phyloP scores from a whole-genome alignment of 176 grass and related monocot species.

The Cenchrus fungigraminus region DNA sequence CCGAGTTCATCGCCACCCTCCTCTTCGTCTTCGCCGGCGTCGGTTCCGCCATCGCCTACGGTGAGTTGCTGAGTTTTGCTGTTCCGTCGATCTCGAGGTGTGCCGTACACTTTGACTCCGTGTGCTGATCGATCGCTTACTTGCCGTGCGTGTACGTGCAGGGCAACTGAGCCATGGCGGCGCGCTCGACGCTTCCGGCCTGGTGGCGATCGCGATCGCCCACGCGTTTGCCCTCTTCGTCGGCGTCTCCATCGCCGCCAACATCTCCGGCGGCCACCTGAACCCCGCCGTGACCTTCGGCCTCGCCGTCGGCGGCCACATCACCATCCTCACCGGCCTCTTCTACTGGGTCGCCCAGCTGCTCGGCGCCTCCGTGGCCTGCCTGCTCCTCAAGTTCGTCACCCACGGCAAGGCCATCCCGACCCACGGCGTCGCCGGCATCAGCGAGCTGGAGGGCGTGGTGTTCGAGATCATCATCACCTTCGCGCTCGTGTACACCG shows the following conservation, averaged over 20 bases:
- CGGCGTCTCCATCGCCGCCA: conserved; percentile 80
- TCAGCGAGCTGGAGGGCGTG: conserved; percentile 75
- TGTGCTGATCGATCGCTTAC: neutral
- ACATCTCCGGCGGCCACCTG: conserved; percentile 94
- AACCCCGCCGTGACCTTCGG: conserved; percentile 95
- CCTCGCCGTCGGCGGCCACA: conserved; percentile 81
- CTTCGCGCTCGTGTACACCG: conserved; percentile 95
- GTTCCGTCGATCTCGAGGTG: neutral
- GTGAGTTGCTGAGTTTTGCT: conserved; percentile 32
- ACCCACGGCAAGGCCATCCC: conserved; percentile 91
- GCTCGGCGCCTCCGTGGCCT: conserved; percentile 71
- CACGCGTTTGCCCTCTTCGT: conserved; percentile 88
- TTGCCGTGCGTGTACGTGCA: conserved; percentile 8
- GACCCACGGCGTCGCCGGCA: conserved; percentile 74
- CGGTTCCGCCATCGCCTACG: conserved; percentile 84
- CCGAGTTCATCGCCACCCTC: conserved; percentile 98
- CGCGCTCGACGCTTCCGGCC: conserved; percentile 80
- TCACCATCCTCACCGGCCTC: conserved; percentile 88
- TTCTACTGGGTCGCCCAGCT: conserved; percentile 96
- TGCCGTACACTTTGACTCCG: neutral
- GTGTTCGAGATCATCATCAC: conserved; percentile 92
- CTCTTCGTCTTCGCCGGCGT: conserved; percentile 97
- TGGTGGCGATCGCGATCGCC: conserved; percentile 81
- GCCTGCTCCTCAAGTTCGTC: conserved; percentile 86
- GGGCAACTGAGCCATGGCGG: conserved; percentile 58